Base-by-base conservation (phyloP, 2,329 filamentous ascomycete genomes). In the Sclerotinia sclerotiorum region DNA sequence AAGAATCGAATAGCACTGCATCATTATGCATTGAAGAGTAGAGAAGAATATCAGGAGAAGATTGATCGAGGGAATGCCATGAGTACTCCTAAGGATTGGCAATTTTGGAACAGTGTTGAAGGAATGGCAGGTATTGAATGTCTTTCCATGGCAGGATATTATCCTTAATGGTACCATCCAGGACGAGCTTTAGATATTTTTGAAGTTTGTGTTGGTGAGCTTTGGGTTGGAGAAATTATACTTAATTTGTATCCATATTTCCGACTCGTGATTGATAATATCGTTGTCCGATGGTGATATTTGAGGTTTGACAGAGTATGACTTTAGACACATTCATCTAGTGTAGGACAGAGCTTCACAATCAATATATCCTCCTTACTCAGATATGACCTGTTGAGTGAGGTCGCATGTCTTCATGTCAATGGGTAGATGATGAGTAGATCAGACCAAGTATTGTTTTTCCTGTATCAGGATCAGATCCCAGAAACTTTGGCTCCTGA, bases 1-100 rank as follows among this genome's bases (percentile, higher is more conserved):
- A 74, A 74, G 44, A 71, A 76, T 54, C 68, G 74, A 35, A 72
- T 79, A 58, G 72, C 72, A 2, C 57, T 79, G 65, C 78, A 79
- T 68, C 77, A 79, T 66, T 79, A 78, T 70, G 76, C 76, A 5
- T 65, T 76, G 54, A 78, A 78, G 70, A 78, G 76, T 65, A 69
- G 73, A 35, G 74, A 78, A 70, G 74, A 79, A 68, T 79, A 75
- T 65, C 72, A 73, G 70, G 73, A 74, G 64, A 77, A 77, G 70
- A 72, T 75, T 63, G 68, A 67, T 56, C 70, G 72, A 24, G 73
- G 75, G 3, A 74, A 75, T 68, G 74, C 70, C 21, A 75, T 76
- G 74, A 69, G 70, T 63, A 68, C 71, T 66, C 71, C 73, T 6
- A 76, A 77, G 64, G 65, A 67, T 2, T 74, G 73, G 70, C 69